These are phyloP conservation scores for Suillus luteus DNA, from an alignment of 768 basidiomycete genomes.

Conservation along the genomic window DNA sequence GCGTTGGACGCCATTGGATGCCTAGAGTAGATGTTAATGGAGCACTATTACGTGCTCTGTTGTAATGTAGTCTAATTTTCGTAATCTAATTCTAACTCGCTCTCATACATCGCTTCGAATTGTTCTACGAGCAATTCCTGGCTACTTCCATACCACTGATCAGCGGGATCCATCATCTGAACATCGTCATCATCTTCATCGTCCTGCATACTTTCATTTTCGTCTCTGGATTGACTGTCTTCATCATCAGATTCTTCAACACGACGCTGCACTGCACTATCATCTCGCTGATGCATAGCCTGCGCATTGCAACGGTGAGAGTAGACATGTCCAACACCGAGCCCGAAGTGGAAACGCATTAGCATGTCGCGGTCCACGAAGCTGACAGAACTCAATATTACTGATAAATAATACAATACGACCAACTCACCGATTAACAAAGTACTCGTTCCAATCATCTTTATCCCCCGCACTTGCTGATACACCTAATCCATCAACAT, in stretches of 20 bases:
- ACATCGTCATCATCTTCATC: neutral
- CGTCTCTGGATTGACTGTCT: neutral
- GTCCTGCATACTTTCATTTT: too few species aligned
- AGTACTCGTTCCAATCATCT: neutral
- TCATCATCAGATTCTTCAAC: too few species aligned
- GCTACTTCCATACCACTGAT: too few species aligned
- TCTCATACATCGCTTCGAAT: neutral
- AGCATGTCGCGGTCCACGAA: slow-evolving; percentile 14
- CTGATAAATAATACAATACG: neutral
- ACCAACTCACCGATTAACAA: slow-evolving; percentile 2
- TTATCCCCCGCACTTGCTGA: neutral
- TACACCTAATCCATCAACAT: neutral
- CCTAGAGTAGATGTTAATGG: neutral
- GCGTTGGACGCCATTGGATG: neutral
- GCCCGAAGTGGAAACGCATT: slow-evolving; percentile 7
- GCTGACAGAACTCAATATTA: neutral
- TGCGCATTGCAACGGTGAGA: neutral
- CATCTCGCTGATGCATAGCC: neutral
- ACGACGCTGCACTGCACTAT: neutral
- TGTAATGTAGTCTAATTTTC: neutral
- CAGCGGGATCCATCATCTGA: too few species aligned
- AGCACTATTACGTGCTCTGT: neutral
- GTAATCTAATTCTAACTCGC: neutral
- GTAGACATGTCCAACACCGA: slow-evolving; percentile 8
- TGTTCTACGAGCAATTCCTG: neutral